Percentiles rank a stretch among this genome's conserved stretches.
phyloP scores from a whole-genome alignment of 1,139 yeast species.

The Hanseniaspora sp. region DNA sequence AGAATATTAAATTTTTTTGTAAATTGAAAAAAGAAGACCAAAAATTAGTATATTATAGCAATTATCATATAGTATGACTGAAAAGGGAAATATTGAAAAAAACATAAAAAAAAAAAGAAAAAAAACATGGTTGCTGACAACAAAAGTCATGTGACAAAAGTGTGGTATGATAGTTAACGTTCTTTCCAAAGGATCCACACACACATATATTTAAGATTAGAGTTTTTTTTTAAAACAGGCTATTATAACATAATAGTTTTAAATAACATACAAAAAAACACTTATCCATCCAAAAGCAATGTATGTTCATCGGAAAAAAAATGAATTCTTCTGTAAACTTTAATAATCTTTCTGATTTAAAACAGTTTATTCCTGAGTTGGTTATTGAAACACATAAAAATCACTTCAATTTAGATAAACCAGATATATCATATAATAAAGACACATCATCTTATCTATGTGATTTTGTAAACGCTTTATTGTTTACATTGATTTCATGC shows the following conservation, averaged over 20 bases:
- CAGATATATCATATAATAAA: not conserved
- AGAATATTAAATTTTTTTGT: not conserved
- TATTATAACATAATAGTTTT: too few species aligned
- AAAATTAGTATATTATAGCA: too few species aligned
- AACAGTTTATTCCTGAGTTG: not conserved
- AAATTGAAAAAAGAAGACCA: not conserved
- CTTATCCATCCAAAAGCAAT: too few species aligned
- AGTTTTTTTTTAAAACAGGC: too few species aligned
- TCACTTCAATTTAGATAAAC: not conserved
- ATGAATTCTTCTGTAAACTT: not conserved
- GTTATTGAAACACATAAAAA: not conserved
- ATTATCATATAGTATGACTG: too few species aligned
- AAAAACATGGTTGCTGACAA: too few species aligned
- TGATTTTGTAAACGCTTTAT: constrained; percentile 3
- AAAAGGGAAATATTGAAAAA: too few species aligned
- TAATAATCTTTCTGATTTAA: not conserved
- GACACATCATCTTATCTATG: not conserved
- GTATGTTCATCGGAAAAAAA: not conserved
- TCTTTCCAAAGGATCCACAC: too few species aligned
- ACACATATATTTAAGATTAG: too few species aligned
- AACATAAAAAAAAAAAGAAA: not conserved
- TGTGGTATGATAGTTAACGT: too few species aligned
- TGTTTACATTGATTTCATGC: constrained; percentile 3
- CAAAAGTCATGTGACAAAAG: too few species aligned
- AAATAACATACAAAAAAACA: too few species aligned